These are phyloP conservation scores for Solanum appendiculatum DNA, from an alignment of 257 asterid genomes.

Conservation along the genomic window DNA sequence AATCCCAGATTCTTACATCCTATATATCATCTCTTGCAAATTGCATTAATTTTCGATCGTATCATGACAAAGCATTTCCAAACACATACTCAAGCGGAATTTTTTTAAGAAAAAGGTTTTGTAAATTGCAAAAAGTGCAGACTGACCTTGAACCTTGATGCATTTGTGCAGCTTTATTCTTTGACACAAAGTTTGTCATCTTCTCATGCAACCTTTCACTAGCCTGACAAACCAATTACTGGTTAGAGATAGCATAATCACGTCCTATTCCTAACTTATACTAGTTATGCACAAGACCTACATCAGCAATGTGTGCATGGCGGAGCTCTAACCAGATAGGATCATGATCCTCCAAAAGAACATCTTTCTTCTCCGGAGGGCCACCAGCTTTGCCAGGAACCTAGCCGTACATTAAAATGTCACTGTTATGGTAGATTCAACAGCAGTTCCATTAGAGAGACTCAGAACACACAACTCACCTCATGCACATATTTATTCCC, in stretches of 20 bases:
- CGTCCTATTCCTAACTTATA: neutral
- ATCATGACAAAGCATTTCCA: neutral
- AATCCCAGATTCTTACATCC: neutral
- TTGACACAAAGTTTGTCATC: slow-evolving; percentile 88
- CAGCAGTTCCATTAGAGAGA: slow-evolving; percentile 5
- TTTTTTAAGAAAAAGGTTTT: neutral
- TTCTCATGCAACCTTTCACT: slow-evolving; percentile 88
- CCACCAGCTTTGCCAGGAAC: slow-evolving; percentile 80
- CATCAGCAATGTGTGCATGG: slow-evolving; percentile 98
- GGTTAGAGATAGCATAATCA: slow-evolving; percentile 9
- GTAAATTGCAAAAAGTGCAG: neutral
- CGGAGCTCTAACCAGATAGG: slow-evolving; percentile 99
- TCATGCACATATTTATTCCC: slow-evolving; percentile 94
- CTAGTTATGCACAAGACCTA: slow-evolving; percentile 25
- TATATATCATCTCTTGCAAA: neutral
- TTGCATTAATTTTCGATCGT: neutral
- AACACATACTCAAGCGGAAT: neutral
- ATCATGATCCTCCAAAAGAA: slow-evolving; percentile 97
- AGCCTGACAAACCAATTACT: slow-evolving; percentile 55
- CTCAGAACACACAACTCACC: slow-evolving; percentile 31
- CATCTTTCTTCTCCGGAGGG: slow-evolving; percentile 86
- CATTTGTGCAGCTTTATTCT: slow-evolving; percentile 96
- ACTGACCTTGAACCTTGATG: slow-evolving; percentile 86
- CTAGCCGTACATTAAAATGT: slow-evolving; percentile 30
- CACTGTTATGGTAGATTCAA: slow-evolving; percentile 2